Conservation (phyloP, 306 rosid genomes). For the Prunus mira region DNA sequence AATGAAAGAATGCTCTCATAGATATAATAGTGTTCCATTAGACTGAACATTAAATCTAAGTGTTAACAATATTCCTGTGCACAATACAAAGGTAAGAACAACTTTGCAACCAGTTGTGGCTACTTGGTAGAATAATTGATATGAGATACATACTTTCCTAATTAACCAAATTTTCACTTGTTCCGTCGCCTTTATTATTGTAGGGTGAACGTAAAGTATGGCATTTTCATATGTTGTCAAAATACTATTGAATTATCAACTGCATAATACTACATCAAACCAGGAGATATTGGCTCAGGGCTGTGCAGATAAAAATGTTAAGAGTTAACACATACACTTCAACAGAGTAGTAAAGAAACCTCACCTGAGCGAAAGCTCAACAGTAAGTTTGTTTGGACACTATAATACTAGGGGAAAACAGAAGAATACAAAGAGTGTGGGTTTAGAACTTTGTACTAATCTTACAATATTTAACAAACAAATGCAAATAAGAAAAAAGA, state of each 20-base stretch:
- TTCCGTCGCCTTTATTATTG: not conserved
- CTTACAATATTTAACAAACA: not conserved
- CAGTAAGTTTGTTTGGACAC: not conserved
- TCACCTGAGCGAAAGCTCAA: not conserved
- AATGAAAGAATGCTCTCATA: not conserved
- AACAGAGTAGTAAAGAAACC: not conserved
- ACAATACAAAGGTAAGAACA: not conserved
- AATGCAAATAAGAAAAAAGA: not conserved
- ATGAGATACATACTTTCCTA: not conserved
- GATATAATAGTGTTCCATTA: not conserved
- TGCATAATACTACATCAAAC: not conserved
- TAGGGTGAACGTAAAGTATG: not conserved
- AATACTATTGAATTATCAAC: not conserved
- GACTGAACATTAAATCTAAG: not conserved
- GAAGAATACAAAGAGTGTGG: not conserved
- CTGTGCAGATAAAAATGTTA: not conserved
- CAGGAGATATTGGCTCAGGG: not conserved
- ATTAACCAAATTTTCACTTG: not conserved
- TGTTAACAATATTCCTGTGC: not conserved
- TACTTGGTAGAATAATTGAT: not conserved
- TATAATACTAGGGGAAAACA: not conserved
- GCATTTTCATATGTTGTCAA: not conserved
- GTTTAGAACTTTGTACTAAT: not conserved
- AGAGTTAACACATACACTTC: not conserved
- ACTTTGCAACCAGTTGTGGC: not conserved